These are phyloP conservation scores for Myrica gale DNA, from an alignment of 306 rosid species.

Conservation along the genomic window DNA sequence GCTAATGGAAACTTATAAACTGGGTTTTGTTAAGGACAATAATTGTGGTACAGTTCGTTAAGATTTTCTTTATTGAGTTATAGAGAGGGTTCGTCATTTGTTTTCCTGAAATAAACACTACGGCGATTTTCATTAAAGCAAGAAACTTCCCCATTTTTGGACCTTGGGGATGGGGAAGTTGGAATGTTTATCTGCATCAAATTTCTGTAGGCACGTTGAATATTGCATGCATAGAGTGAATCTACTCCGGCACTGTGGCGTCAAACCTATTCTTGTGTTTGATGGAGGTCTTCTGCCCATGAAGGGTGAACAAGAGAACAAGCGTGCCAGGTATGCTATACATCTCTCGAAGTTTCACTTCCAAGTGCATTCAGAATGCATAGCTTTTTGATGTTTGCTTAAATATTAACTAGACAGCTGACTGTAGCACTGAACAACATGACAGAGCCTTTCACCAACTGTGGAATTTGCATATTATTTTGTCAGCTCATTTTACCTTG, in stretches of 20 bases:
- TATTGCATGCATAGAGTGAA: conserved; percentile 93
- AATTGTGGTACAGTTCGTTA: not conserved
- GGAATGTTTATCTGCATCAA: not conserved
- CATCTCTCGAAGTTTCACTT: not conserved
- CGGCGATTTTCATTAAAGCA: not conserved
- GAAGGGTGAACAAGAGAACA: conserved; percentile 90
- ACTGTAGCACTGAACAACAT: not conserved
- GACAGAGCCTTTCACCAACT: not conserved
- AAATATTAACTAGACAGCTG: not conserved
- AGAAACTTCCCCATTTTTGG: no score
- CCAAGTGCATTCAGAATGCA: conserved; percentile 3
- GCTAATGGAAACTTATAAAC: not conserved
- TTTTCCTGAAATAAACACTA: not conserved
- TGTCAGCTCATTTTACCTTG: not conserved
- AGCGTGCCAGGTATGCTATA: conserved; percentile 66
- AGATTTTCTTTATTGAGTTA: not conserved
- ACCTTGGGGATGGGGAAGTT: not conserved
- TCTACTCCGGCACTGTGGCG: conserved; percentile 68
- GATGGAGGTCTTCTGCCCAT: conserved; percentile 95
- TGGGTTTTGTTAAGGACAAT: not conserved
- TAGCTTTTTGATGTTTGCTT: not conserved
- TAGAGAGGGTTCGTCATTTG: not conserved
- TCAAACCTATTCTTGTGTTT: conserved; percentile 85
- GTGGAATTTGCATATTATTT: not conserved
- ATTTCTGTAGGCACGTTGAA: conserved; percentile 65